These are phyloP conservation scores for Pleodorina starrii DNA, from an alignment of 139 green algal species.

Conservation along the genomic window DNA sequence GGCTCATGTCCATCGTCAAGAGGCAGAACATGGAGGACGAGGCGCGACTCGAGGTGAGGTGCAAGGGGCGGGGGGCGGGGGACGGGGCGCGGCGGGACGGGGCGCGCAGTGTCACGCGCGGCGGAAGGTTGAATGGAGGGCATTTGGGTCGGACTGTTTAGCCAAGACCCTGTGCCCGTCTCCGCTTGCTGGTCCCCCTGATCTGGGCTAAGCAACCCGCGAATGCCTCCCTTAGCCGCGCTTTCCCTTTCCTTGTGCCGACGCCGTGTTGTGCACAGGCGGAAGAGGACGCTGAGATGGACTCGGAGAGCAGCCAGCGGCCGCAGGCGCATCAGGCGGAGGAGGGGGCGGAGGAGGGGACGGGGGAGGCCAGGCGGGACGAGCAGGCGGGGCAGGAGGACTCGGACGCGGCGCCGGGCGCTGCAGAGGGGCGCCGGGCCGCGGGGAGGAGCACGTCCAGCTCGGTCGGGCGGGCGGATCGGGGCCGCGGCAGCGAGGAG, in stretches of 20 bases:
- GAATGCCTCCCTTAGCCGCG: not conserved
- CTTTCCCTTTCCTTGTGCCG: not conserved
- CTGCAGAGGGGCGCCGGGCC: not conserved
- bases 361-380: not conserved
- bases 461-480: not conserved
- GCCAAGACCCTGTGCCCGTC: not conserved
- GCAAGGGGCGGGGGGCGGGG: not conserved
- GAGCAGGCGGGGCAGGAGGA: not conserved
- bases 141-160: not conserved
- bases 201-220: not conserved
- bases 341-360: not conserved
- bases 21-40: not conserved
- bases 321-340: too few species aligned
- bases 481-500: not conserved
- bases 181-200: not conserved
- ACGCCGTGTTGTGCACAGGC: not conserved
- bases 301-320: not conserved
- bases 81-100: not conserved
- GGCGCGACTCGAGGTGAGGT: not conserved
- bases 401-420: not conserved
- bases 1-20: constrained; percentile 20
- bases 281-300: constrained; percentile 16
- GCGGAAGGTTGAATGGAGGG: not conserved
- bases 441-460: not conserved
- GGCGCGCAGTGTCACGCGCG: not conserved